Evolutionary conservation across 345 rosid species (phyloP), one percentile per base, ranked within the genome.

Genomic region (Ceriops tagal): DNA sequence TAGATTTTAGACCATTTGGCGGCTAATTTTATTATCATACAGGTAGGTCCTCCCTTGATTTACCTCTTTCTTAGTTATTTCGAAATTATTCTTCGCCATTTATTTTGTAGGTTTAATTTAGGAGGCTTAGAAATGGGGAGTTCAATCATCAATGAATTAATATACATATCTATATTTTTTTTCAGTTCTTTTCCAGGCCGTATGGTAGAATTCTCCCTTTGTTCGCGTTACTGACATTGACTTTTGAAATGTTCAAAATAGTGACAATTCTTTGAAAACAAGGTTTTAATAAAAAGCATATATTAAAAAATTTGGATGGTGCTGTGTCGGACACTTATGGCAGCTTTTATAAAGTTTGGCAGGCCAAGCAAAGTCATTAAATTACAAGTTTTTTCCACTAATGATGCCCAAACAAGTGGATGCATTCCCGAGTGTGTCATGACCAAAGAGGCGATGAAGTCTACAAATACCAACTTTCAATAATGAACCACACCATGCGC

Each of bases 241-340:
- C 53, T 49, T 46, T 63, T 46, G 66, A 63, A 39, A 63, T 18
- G 53, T 63, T 63, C 66, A 46, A 46, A 63, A 16, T 39, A 39
- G 15, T 0, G 46, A 39, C 46, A 39, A 39, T 1, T 11, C 46
- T 39, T 39, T 10, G 15, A 39, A 8, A 39, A 10, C 46, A 2
- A 39, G 10, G 46, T 39, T 39, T 39, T 39, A 10, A 39, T 39
- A 10, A 10, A 39, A 39, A 8, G 3, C 43, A 37, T 9, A 8
- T 9, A 37, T 37, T 37, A 37, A 9, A 37, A 37, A 37, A 37
- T 37, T 10, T 37, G 13, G 43, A 37, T 6, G 43, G 43, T 8
- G 13, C 43, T 10, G 43, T 24, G 15, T 9, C 15, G 13, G 46
- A 1, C 15, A 39, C 15, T 39, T 10, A 3, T 39, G 46, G 15